Base-by-base conservation (phyloP, 148 eudicot species). In the Dysphania ambrosioides region DNA sequence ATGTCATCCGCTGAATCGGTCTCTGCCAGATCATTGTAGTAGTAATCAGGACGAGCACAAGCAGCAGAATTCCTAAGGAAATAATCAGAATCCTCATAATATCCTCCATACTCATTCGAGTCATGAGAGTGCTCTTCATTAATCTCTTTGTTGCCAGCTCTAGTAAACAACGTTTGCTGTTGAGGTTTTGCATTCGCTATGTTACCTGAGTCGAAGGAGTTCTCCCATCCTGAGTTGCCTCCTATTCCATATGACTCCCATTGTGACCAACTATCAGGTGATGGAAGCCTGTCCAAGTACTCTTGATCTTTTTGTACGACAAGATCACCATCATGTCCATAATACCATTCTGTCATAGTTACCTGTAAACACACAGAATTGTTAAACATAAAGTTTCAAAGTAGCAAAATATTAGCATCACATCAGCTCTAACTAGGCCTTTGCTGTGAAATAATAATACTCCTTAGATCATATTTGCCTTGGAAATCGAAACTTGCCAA, bases 271-370 rank as follows among this genome's bases (percentile, higher is more conserved):
- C 73, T 82, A 83, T 89, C 83, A 1, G 85, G 86, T 18, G 90
- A 89, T 67, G 90, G 87, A 73, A 89, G 82, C 59, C 81, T 78
- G 59, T 86, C 93, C 24, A 78, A 60, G 53, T 77, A 75, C 47
- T 83, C 93, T 74, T 83, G 82, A 63, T 86, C 81, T 66, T 74
- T 82, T 2, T 88, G 88, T 49, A 89, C 88, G 69, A 82, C 86
- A 47, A 87, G 82, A 72, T 86, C 93, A 68, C 83, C 73, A 47
- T 83, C 88, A 34, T 77, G 77, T 44, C 80, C 89, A 66, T 59
- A 73, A 66, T 85, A 86, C 93, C 93, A 91, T 26, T 89, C 93
- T 93, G 88, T 89, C 81, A 82, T 80, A 67, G 32, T 72, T 73
- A 70, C 70, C 83, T 84, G 81, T 4, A 51, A 4, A 41, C 40